Conservation (phyloP, 2,329 filamentous ascomycete genomes). For the Fusarium sp. region DNA sequence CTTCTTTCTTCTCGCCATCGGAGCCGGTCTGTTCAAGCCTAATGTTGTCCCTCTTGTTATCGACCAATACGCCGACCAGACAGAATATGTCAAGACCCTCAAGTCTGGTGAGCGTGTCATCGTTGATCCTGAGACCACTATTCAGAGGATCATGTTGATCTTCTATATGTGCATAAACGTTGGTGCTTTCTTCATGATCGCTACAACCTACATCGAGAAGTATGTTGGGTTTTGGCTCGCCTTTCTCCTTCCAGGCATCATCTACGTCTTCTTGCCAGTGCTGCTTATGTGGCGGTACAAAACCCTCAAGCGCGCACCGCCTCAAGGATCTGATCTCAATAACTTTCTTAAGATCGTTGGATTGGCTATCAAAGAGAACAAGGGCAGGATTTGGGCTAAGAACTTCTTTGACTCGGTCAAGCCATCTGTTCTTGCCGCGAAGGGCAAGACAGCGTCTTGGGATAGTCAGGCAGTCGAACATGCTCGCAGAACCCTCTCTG, state of each 20-base stretch:
- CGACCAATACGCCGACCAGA: conserved; percentile 68
- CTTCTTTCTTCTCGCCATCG: conserved; percentile 46
- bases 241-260: conserved; percentile 49
- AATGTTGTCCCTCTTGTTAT: conserved; percentile 75
- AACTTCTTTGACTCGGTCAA: not conserved
- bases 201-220: conserved; percentile 61
- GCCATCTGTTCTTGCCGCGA: not conserved
- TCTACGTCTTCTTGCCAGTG: conserved; percentile 65
- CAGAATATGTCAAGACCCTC: conserved; percentile 46
- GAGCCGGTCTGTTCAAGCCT: not conserved
- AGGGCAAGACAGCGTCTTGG: not conserved
- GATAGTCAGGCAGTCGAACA: not conserved
- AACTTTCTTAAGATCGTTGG: not conserved
- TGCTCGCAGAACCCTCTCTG: not conserved
- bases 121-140: conserved; percentile 71
- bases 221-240: conserved; percentile 58
- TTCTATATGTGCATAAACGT: conserved; percentile 65
- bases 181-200: conserved; percentile 60
- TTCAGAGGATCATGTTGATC: conserved; percentile 73
- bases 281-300: not conserved
- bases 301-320: not conserved
- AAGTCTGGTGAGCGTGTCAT: conserved; percentile 70
- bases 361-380: not conserved
- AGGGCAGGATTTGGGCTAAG: not conserved
- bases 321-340: not conserved